Base-by-base conservation (phyloP, 1,284 basidiomycete species). In the Cryptococcus wingfieldii region DNA sequence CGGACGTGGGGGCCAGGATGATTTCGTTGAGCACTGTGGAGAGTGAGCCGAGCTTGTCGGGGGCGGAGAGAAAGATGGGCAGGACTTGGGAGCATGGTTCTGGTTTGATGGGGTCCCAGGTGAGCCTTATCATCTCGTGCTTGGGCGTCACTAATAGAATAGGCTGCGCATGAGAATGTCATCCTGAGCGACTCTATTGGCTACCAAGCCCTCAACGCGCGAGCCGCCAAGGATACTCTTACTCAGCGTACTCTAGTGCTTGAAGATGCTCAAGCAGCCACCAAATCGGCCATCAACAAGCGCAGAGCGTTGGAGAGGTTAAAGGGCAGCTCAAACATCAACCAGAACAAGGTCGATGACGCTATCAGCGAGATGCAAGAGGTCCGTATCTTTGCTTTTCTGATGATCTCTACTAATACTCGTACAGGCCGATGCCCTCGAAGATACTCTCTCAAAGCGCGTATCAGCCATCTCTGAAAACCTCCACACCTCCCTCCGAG, bases 131-230 rank as follows among this genome's bases (percentile, higher is more conserved):
- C 18, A n/a, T 34, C 16, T 13, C 12, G 19, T 48, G 43, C 25
- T 37, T 38, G 42, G 16, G 12, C 12, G n/a, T 5, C 18, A 27
- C 39, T 54, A 25, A 31, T 47, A 5, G 27, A 12, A 6, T 23
- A 80, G 79, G 84, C 89, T 31, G 87, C 91, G 58, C 91, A 87
- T 64, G 93, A 95, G 80, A 90, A 89, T 64, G 89, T 97, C 42
- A 86, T 95, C 41, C 77, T 97, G 25, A 90, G 90, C 23, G 93
- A 97, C 72, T 87, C 90, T 0, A 79, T 97, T 51, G 90, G 90
- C 1, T 97, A 97, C 74, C 91, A 96, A 77, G 88, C 90, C 16
- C 81, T 92, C 77, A 96, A 96, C 67, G 90, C 94, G n/a, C 83
- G 87, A 46, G 89, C 92, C 12, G 93, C 91, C 2, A 95, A 93